A percentile compares a stretch with the other conserved stretches of the same genome.
Conservation (phyloP, 805 yeast genomes). For the Komagataella phaffii region DNA sequence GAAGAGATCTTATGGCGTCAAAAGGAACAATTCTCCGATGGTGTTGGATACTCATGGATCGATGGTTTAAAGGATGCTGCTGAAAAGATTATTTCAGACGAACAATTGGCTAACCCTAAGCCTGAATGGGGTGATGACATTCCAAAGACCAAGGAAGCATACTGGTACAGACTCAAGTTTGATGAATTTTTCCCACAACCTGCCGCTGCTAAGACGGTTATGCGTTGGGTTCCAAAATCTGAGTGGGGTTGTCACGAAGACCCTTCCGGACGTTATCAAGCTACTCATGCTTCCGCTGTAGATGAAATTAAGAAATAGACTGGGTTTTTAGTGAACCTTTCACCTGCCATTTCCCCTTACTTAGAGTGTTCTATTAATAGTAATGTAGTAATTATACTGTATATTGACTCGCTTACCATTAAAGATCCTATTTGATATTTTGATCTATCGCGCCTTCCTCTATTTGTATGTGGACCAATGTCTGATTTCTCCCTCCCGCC, state of each 20-base stretch:
- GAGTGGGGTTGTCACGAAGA: conserved; percentile 99
- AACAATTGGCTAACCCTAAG: conserved; percentile 80
- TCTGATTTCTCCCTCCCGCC: not conserved
- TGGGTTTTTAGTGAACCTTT: not conserved
- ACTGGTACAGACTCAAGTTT: conserved; percentile 95
- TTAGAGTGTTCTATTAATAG: not conserved
- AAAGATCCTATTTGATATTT: not conserved
- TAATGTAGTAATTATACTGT: no score
- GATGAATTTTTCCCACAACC: conserved; percentile 84
- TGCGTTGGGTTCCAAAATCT: conserved; percentile 99
- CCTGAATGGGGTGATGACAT: conserved; percentile 93
- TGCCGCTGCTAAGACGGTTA: conserved; percentile 92
- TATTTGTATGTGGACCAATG: not conserved
- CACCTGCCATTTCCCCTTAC: not conserved
- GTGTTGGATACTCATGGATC: conserved; percentile 99
- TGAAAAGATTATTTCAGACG: conserved; percentile 75
- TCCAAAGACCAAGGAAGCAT: conserved; percentile 97
- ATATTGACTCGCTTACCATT: not conserved
- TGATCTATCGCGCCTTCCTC: not conserved
- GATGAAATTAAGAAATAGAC: conserved; percentile 1
- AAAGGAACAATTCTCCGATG: conserved; percentile 98
- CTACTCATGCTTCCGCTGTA: conserved; percentile 70
- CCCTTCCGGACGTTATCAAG: conserved; percentile 95
- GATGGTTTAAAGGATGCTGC: conserved; percentile 96
- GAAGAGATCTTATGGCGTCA: conserved; percentile 98